Evolutionary conservation across 1,139 yeast species (phyloP), one percentile per base, ranked within the genome.

Genomic region (Kluyveromyces sp.): DNA sequence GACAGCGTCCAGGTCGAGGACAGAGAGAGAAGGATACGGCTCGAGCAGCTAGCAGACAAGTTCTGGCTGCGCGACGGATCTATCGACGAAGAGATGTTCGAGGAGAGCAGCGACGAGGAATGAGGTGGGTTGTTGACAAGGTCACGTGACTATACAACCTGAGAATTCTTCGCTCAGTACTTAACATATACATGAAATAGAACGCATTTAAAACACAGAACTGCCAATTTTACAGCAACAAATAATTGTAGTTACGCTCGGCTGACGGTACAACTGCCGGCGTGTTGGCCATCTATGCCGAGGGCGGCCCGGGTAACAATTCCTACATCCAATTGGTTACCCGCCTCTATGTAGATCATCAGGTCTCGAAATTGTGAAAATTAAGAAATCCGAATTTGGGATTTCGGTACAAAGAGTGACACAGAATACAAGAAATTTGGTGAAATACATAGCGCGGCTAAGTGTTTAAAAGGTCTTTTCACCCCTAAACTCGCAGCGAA

Each of bases 61-160:
- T 54, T 53, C 44, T 56, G 61, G 61, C 43, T 55, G n/a, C 48
- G 48, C 34, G 58, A 53, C 38, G 53, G 50, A 3, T 45, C 43
- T 33, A 47, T 56, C 20, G 52, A 52, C 32, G 60, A 54, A 26
- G 52, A 52, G 34, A 53, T 58, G 49, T 59, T 59, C 37, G 63
- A 59, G 6, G 55, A 53, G 33, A 57, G 62, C 13, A 55, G 58
- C 35, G 62, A 59, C 40, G 63, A 59, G 42, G 60, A 56, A 28
- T 38, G 40, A 42, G 28, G 2, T 7, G 31, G 19, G 17, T 9
- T 17, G 12, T 8, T 12, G 13, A 9, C 29, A 26, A 26, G 12
- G 12, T 9, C 9, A 9, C 29, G 9, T 26, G 9, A 26, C 9
- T 26, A 26, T 26, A 26, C 29, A 9, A 25, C 9, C 26, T 9